These are phyloP conservation scores for Citrullus colocynthis DNA, from an alignment of 306 rosid genomes.

Conservation along the genomic window DNA sequence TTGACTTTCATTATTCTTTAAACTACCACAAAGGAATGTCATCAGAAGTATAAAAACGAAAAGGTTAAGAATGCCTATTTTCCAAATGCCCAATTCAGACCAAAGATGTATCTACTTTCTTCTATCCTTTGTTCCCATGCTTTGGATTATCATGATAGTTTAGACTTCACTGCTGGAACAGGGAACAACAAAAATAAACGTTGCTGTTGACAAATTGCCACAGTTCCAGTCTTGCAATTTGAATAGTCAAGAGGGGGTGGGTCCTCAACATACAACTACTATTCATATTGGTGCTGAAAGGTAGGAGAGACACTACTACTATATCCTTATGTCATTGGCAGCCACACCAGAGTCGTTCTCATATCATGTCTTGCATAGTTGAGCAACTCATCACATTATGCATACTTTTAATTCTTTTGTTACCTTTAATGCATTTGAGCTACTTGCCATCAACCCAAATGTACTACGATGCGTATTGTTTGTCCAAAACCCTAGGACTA, in stretches of 20 bases:
- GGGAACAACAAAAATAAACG: constrained; percentile 57
- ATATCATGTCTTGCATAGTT: neutral
- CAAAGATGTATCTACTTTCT: neutral
- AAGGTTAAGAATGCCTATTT: neutral
- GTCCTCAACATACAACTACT: constrained; percentile 56
- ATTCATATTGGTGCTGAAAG: constrained; percentile 63
- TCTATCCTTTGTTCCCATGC: neutral
- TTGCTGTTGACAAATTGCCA: constrained; percentile 56
- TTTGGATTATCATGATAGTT: constrained; percentile 1
- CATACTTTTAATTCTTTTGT: neutral
- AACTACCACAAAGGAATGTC: neutral
- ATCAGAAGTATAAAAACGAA: neutral
- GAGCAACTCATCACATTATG: neutral
- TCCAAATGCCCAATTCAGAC: neutral
- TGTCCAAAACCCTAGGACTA: neutral
- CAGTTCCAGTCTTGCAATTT: constrained; percentile 40
- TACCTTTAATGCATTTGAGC: neutral
- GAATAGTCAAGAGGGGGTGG: constrained; percentile 32
- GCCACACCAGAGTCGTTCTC: neutral
- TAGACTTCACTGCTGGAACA: constrained; percentile 28
- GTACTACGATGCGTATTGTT: neutral
- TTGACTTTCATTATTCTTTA: neutral
- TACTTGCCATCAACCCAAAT: neutral
- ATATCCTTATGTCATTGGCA: neutral
- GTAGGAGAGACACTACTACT: constrained; percentile 9